Base-by-base conservation (phyloP, 2,329 filamentous ascomycete species). In the Cordyceps fumosorosea region DNA sequence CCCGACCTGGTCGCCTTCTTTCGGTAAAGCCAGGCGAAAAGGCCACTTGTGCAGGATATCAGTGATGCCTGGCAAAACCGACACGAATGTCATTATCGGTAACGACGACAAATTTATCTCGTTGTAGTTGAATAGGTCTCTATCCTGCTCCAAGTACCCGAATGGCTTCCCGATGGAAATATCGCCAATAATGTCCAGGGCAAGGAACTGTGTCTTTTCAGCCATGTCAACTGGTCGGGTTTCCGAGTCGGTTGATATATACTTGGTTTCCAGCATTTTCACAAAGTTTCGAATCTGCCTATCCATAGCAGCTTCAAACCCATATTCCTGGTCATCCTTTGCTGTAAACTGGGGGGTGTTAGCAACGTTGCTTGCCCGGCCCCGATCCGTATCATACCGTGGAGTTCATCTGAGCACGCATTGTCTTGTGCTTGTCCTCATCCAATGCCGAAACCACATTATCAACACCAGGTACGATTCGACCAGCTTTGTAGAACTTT, bases 141-240 rank as follows among this genome's bases (percentile, higher is more conserved):
- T 68, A 63, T 85, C 80, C 7, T 77, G 72, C 24, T 73, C 71
- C 16, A 85, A 73, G 65, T 80, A 80, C 4, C 82, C 81, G 64
- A 84, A 84, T 0, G 80, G 67, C 14, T 76, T 68, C 7, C 81
- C 81, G n/a, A 84, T 78, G 0, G 80, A 80, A 24, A 84, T 70
- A 44, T 82, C 76, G 14, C 78, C 79, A 48, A 85, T 80, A 2
- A 81, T 79, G 62, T 85, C 83, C 0, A 84, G 71, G 0, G 81
- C 77, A 61, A 84, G 81, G 72, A 78, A 83, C 26, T 81, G 79
- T 3, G 78, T 77, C 64, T 81, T 80, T 45, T 74, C 72, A 24
- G 78, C 79, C 50, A 85, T 70, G 65, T 85, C 81, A 62, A 84
- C 72, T 0, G 72, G 73, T 0, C 67, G 67, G 26, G 72, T 72